Conservation (phyloP, 371 early-diverging fungal genomes). For the Haplosporangium sp. region DNA sequence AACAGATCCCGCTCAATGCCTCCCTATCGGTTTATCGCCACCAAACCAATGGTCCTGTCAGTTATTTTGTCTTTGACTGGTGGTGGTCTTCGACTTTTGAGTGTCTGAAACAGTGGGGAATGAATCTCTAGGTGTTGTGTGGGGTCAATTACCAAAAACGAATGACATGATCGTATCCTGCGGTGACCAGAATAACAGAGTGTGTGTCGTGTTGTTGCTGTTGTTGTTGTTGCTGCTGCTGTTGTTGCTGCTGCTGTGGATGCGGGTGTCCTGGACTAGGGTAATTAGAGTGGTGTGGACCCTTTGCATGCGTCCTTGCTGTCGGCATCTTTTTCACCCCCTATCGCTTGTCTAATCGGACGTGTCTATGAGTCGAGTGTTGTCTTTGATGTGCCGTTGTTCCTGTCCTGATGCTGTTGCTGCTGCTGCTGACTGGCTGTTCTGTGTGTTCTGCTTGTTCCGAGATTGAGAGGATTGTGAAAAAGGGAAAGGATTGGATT, state of each 20-base stretch:
- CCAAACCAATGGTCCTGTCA: neutral
- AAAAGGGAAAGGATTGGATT: neutral
- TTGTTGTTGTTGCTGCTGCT: conserved; percentile 56
- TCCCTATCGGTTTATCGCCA: conserved; percentile 64
- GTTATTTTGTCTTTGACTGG: neutral
- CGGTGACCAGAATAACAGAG: conserved; percentile 92
- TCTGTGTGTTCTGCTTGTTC: neutral
- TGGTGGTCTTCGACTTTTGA: no score
- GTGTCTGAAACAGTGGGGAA: neutral
- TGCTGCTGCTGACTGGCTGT: neutral
- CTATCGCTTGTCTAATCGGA: neutral
- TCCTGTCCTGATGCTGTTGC: neutral
- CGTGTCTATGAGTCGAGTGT: neutral
- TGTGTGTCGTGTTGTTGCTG: conserved; percentile 67
- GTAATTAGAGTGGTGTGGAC: conserved; percentile 46
- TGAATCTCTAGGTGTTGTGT: no score
- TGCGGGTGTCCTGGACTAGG: conserved; percentile 32
- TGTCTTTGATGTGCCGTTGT: neutral
- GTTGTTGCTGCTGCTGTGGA: conserved; percentile 39
- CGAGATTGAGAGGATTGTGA: neutral
- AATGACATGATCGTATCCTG: conserved; percentile 97
- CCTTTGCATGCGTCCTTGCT: conserved; percentile 43
- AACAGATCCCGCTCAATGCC: conserved; percentile 93
- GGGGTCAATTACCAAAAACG: conserved; percentile 78
- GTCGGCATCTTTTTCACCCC: conserved; percentile 32